Conservation (phyloP, 2,329 filamentous ascomycete genomes). For the Alternaria alternata region DNA sequence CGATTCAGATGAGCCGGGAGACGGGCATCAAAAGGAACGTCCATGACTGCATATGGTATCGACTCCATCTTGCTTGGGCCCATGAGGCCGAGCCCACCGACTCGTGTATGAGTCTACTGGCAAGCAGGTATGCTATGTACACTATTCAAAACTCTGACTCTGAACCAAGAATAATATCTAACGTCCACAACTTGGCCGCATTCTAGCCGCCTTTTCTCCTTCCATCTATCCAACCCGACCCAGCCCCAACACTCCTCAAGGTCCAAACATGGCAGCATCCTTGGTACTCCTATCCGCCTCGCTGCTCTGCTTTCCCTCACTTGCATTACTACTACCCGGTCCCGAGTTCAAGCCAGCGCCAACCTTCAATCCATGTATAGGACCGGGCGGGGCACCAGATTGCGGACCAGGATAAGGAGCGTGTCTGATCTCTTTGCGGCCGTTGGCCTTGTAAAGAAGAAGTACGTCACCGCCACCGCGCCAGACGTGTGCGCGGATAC, state of each 20-base stretch:
- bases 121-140: slow-evolving; percentile 1
- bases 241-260: slow-evolving; percentile 9
- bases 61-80: background rate
- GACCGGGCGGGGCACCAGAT: slow-evolving; percentile 15
- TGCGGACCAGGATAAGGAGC: slow-evolving; percentile 29
- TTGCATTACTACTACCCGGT: slow-evolving; percentile 34
- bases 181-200: background rate
- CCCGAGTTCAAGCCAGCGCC: slow-evolving; percentile 14
- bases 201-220: background rate
- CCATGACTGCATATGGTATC: slow-evolving; percentile 3
- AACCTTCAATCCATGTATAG: slow-evolving; percentile 12
- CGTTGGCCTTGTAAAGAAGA: slow-evolving; percentile 90
- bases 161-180: background rate
- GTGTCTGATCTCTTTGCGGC: slow-evolving; percentile 69
- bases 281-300: slow-evolving; percentile 39
- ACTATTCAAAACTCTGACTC: slow-evolving; percentile 1
- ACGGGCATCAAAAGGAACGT: background rate
- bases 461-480: slow-evolving; percentile 93
- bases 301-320: slow-evolving; percentile 45
- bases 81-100: background rate
- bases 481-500: slow-evolving; percentile 91
- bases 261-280: slow-evolving; percentile 26
- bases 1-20: background rate
- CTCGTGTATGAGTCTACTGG: background rate
- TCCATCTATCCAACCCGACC: background rate